phyloP scores from a whole-genome alignment of 805 yeast species.

The Saccharomycopsis fodiens region DNA sequence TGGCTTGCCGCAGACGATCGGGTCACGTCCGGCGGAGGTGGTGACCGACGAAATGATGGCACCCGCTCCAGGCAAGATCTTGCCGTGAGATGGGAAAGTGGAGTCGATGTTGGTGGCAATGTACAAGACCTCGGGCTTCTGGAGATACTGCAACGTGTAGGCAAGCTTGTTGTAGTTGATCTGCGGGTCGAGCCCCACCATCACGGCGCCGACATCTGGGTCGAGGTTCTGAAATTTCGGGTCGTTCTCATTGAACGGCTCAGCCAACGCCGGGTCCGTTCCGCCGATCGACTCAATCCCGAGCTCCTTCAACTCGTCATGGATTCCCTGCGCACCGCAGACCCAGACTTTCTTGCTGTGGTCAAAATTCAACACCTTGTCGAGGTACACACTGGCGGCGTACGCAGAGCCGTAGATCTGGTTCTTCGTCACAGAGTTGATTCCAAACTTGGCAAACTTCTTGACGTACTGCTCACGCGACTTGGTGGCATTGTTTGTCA shows the following conservation, averaged over 20 bases:
- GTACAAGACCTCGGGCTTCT: slow-evolving; percentile 57
- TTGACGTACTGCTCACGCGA: slow-evolving; percentile 68
- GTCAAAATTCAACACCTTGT: slow-evolving; percentile 66
- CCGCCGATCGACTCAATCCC: slow-evolving; percentile 85
- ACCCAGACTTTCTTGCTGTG: slow-evolving; percentile 76
- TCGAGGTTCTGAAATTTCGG: slow-evolving; percentile 54
- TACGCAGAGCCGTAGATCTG: slow-evolving; percentile 90
- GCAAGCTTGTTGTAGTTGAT: slow-evolving; percentile 80
- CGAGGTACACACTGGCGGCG: slow-evolving; percentile 82
- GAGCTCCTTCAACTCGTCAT: slow-evolving; percentile 62
- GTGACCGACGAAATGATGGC: slow-evolving; percentile 75
- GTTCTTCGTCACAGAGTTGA: slow-evolving; percentile 33
- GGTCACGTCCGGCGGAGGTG: slow-evolving; percentile 69
- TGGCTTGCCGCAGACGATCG: slow-evolving; percentile 92
- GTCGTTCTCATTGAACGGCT: slow-evolving; percentile 43
- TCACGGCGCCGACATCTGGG: slow-evolving; percentile 74
- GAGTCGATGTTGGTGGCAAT: slow-evolving; percentile 94
- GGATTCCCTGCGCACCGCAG: slow-evolving; percentile 82
- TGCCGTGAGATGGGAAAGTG: slow-evolving; percentile 85
- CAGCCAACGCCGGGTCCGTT: slow-evolving; percentile 53
- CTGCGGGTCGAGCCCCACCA: slow-evolving; percentile 75
- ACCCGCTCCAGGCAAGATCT: slow-evolving; percentile 91
- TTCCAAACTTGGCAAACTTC: slow-evolving; percentile 59
- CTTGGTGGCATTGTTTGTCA: slow-evolving; percentile 93
- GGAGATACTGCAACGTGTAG: slow-evolving; percentile 71